These are phyloP conservation scores for Coleophoma cylindrospora DNA, from an alignment of 2,329 filamentous ascomycete genomes.

Conservation along the genomic window DNA sequence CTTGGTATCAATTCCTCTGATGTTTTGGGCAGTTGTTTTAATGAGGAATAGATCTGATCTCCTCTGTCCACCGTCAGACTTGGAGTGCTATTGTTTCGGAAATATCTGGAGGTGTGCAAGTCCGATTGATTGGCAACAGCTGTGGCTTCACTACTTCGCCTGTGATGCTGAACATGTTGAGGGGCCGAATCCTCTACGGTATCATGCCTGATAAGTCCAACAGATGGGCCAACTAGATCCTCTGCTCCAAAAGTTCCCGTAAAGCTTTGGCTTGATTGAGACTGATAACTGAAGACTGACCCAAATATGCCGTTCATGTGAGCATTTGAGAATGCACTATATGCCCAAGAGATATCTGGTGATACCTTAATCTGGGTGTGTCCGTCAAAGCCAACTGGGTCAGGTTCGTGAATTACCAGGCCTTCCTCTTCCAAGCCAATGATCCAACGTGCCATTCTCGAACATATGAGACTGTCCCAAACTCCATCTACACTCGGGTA, in stretches of 20 bases:
- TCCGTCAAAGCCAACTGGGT: neutral
- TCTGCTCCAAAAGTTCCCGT: neutral
- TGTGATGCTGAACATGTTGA: too few relatives aligned
- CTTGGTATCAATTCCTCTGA: too few relatives aligned
- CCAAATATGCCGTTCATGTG: neutral
- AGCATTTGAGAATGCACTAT: neutral
- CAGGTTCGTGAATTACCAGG: conserved; percentile 1
- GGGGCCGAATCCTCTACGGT: neutral
- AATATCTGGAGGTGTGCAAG: neutral
- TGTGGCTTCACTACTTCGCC: neutral
- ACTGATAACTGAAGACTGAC: neutral
- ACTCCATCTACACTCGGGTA: conserved; percentile 61
- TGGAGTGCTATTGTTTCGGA: neutral
- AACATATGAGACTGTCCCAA: conserved; percentile 46
- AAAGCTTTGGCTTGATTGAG: neutral
- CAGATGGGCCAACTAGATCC: neutral
- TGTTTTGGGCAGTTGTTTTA: too few relatives aligned
- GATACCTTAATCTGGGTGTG: neutral
- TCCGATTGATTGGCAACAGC: neutral
- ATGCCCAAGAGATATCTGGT: neutral
- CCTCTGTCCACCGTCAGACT: neutral
- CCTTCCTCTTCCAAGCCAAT: conserved; percentile 20
- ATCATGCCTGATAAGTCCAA: neutral
- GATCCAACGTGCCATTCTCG: conserved; percentile 21
- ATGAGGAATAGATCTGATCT: neutral